Evolutionary conservation across 2,329 filamentous ascomycete genomes (phyloP).

Genomic region (Nigrospora sphaerica): DNA sequence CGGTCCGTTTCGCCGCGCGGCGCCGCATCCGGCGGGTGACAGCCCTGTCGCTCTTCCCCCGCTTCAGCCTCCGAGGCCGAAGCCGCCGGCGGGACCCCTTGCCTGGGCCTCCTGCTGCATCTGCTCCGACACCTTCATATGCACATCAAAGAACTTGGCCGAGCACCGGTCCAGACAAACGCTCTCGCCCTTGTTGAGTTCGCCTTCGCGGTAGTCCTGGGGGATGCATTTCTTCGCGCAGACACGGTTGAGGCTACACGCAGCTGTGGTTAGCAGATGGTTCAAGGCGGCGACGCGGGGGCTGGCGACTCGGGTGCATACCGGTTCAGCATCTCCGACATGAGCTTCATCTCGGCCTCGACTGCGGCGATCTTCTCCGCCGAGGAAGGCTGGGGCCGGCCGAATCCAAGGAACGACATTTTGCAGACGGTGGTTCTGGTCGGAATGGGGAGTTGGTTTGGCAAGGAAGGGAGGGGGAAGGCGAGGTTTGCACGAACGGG

Average conservation of each 20-base stretch:
- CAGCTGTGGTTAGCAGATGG: background rate
- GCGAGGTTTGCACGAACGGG: too few relatives aligned
- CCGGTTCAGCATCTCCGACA: constrained; percentile 98
- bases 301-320: constrained; percentile 31
- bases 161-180: constrained; percentile 98
- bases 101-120: constrained; percentile 81
- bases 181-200: constrained; percentile 97
- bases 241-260: constrained; percentile 67
- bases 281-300: background rate
- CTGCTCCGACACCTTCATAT: constrained; percentile 94
- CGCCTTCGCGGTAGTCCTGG: constrained; percentile 84
- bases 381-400: constrained; percentile 77
- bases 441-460: too few relatives aligned
- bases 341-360: constrained; percentile 95
- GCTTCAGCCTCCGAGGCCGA: constrained; percentile 35
- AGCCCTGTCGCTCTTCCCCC: too few relatives aligned
- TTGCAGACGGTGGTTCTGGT: constrained; percentile 14
- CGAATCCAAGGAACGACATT: constrained; percentile 70
- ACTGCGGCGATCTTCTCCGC: constrained; percentile 96
- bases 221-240: constrained; percentile 95
- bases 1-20: too few relatives aligned
- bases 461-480: too few relatives aligned
- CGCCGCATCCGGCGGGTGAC: too few relatives aligned
- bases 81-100: constrained; percentile 45
- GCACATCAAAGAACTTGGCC: constrained; percentile 97